Percentiles rank a stretch among this genome's conserved stretches.
These are phyloP conservation scores for Solanum paucissectum DNA, from an alignment of 257 asterid species.

Conservation along the genomic window DNA sequence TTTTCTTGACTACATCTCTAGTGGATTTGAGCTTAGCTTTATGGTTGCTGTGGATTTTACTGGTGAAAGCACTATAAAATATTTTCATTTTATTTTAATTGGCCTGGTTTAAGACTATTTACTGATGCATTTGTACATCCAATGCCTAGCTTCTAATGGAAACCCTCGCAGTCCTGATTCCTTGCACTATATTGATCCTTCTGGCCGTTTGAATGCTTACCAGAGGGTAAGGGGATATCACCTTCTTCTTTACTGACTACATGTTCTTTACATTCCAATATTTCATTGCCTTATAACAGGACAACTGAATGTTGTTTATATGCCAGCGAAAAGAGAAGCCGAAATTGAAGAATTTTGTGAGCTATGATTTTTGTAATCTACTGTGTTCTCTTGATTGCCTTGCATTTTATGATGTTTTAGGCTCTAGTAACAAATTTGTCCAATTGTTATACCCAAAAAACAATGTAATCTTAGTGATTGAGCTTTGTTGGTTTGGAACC, in stretches of 20 bases:
- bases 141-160: conserved; percentile 55
- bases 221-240: conserved; percentile 41
- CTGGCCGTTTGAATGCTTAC: conserved; percentile 56
- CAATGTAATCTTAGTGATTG: background rate
- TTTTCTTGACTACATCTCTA: conserved; percentile 73
- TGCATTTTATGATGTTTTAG: background rate
- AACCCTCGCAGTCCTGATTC: conserved; percentile 43
- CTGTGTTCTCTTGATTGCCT: background rate
- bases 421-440: background rate
- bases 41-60: conserved; percentile 91
- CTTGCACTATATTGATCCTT: conserved; percentile 58
- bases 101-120: background rate
- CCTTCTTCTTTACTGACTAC: background rate
- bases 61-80: conserved; percentile 22
- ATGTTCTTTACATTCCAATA: background rate
- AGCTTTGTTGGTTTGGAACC: background rate
- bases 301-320: background rate
- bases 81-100: background rate
- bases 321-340: background rate
- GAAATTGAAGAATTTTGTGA: background rate
- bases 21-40: conserved; percentile 77
- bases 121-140: background rate
- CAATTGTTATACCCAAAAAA: background rate
- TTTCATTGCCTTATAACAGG: background rate
- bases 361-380: background rate